phyloP scores from a whole-genome alignment of 345 rosid species.

The Excoecaria cochinchinensis region DNA sequence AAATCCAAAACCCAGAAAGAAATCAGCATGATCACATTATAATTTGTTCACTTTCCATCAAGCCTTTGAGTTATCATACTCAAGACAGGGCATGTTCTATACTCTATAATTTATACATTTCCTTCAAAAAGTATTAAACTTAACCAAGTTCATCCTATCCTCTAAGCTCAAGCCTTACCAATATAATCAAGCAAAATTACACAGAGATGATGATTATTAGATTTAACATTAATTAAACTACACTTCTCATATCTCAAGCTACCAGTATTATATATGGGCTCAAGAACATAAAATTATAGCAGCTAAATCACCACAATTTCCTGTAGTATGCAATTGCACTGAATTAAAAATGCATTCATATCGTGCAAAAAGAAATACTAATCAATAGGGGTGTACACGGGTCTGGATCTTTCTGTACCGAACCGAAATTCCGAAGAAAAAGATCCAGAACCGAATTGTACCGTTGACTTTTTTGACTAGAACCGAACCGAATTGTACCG shows the following conservation, averaged over 20 bases:
- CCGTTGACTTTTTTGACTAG: too few species aligned
- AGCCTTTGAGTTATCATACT: not conserved
- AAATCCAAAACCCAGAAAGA: not conserved
- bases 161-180: not conserved
- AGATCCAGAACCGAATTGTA: too few species aligned
- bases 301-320: constrained; percentile 2
- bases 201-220: not conserved
- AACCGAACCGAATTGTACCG: too few species aligned
- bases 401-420: too few species aligned
- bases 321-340: constrained; percentile 25
- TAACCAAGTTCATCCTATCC: not conserved
- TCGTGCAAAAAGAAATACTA: constrained; percentile 16
- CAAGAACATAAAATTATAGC: not conserved
- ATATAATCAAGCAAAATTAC: not conserved
- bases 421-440: too few species aligned
- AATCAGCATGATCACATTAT: too few species aligned
- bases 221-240: too few species aligned
- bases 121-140: too few species aligned
- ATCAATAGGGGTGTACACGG: too few species aligned
- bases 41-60: not conserved
- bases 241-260: not conserved
- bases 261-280: not conserved
- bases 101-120: not conserved
- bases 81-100: not conserved
- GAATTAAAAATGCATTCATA: constrained; percentile 29